These are phyloP conservation scores for Oryza rufipogon DNA, from an alignment of 176 grass and related monocot species.

Conservation along the genomic window DNA sequence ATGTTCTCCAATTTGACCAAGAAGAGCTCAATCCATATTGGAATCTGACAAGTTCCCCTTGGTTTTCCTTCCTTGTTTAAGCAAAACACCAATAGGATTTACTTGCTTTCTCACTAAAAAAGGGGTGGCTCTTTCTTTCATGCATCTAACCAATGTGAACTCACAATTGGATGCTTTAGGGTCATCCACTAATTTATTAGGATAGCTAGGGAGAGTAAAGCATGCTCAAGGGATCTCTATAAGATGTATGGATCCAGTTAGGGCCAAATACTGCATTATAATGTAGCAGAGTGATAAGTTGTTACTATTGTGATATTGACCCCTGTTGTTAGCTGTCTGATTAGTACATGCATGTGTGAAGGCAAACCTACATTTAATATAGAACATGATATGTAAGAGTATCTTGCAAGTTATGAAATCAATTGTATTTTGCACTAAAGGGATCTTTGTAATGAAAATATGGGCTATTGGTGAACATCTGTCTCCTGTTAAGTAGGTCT, in stretches of 20 bases:
- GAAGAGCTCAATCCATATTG: background rate
- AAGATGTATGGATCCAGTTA: background rate
- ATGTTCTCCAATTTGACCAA: background rate
- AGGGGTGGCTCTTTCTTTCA: background rate
- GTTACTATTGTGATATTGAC: constrained; percentile 34
- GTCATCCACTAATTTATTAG: background rate
- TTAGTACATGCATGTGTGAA: constrained; percentile 33
- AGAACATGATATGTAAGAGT: constrained; percentile 21
- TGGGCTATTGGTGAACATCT: background rate
- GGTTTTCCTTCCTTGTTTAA: background rate
- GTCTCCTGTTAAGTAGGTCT: background rate
- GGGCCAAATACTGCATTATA: background rate
- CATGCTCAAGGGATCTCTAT: background rate
- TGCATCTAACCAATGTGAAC: background rate
- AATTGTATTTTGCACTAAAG: constrained; percentile 33
- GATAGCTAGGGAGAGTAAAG: background rate
- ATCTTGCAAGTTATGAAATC: constrained; percentile 39
- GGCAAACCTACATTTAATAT: constrained; percentile 40
- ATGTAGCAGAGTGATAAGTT: background rate
- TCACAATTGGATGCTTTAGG: constrained; percentile 10
- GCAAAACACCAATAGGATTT: background rate
- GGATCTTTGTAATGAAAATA: constrained; percentile 29
- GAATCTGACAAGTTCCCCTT: background rate
- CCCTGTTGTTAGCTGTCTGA: background rate
- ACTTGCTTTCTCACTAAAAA: background rate